Conservation (phyloP, 345 rosid genomes). For the Noccaea bulbosa region DNA sequence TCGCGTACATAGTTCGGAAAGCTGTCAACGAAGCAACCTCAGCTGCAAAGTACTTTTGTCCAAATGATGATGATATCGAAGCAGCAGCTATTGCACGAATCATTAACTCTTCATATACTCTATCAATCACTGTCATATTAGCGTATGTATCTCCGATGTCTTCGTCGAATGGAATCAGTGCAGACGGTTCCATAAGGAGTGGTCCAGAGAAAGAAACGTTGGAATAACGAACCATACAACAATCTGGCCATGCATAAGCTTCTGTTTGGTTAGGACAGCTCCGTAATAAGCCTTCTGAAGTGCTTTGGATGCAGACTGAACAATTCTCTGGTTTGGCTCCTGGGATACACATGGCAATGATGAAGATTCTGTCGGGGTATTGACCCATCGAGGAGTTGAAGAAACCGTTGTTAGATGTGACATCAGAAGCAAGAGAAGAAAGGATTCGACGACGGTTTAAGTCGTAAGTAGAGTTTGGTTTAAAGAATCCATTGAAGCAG, state of each 20-base stretch:
- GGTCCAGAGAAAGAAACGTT: slow-evolving; percentile 37
- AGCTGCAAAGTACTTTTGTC: slow-evolving; percentile 25
- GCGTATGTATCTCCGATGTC: not conserved
- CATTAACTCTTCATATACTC: slow-evolving; percentile 32
- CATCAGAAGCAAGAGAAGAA: slow-evolving; percentile 40
- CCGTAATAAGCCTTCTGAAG: not conserved
- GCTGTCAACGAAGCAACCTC: slow-evolving; percentile 21
- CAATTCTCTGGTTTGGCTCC: slow-evolving; percentile 39
- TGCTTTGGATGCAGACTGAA: not conserved
- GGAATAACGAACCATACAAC: slow-evolving; percentile 52
- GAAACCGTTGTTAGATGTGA: slow-evolving; percentile 14
- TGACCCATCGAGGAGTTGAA: slow-evolving; percentile 38
- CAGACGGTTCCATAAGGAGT: not conserved
- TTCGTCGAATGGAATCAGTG: too few relatives aligned
- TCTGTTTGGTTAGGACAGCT: slow-evolving; percentile 47
- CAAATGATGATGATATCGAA: slow-evolving; percentile 8
- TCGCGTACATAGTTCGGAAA: not conserved
- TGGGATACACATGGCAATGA: slow-evolving; percentile 52
- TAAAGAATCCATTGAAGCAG: slow-evolving; percentile 22
- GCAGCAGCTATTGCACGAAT: not conserved
- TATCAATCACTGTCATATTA: not conserved
- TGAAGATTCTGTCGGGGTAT: slow-evolving; percentile 23
- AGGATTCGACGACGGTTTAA: slow-evolving; percentile 26
- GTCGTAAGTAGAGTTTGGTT: slow-evolving; percentile 29
- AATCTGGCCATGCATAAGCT: slow-evolving; percentile 43